Conservation (phyloP, 805 yeast genomes). For the Ogataea polymorpha region DNA sequence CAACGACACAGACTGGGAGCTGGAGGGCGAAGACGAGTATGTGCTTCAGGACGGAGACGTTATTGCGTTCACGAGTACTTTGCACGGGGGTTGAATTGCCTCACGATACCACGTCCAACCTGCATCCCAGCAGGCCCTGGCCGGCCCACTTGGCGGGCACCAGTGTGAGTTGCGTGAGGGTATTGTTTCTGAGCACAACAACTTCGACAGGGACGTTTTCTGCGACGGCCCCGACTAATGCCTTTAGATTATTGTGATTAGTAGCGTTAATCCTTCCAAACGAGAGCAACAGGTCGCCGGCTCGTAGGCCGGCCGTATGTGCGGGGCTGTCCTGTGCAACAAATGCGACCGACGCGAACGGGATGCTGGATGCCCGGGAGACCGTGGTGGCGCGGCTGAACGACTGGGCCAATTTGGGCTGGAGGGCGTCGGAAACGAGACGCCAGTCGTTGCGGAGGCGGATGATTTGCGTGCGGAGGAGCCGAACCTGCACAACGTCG, state of each 20-base stretch:
- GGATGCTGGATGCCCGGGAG: constrained; percentile 28
- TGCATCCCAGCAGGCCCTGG: constrained; percentile 67
- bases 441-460: constrained; percentile 68
- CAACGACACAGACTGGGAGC: constrained; percentile 96
- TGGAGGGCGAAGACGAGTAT: constrained; percentile 84
- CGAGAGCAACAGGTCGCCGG: constrained; percentile 51
- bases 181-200: constrained; percentile 22
- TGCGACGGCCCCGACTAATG: constrained; percentile 36
- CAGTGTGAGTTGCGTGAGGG: constrained; percentile 28
- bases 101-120: constrained; percentile 35
- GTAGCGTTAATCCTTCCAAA: constrained; percentile 50
- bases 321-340: constrained; percentile 61
- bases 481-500: constrained; percentile 69
- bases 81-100: constrained; percentile 72
- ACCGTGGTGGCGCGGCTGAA: constrained; percentile 6
- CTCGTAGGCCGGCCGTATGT: constrained; percentile 42
- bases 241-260: constrained; percentile 50
- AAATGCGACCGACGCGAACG: constrained; percentile 54
- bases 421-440: constrained; percentile 45
- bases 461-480: constrained; percentile 60
- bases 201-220: constrained; percentile 14
- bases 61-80: constrained; percentile 84
- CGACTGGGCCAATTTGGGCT: constrained; percentile 43
- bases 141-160: constrained; percentile 65
- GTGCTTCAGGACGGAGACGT: constrained; percentile 72